Base-by-base conservation (phyloP, 2,329 filamentous ascomycete genomes). In the Ophiostoma pallidulum region DNA sequence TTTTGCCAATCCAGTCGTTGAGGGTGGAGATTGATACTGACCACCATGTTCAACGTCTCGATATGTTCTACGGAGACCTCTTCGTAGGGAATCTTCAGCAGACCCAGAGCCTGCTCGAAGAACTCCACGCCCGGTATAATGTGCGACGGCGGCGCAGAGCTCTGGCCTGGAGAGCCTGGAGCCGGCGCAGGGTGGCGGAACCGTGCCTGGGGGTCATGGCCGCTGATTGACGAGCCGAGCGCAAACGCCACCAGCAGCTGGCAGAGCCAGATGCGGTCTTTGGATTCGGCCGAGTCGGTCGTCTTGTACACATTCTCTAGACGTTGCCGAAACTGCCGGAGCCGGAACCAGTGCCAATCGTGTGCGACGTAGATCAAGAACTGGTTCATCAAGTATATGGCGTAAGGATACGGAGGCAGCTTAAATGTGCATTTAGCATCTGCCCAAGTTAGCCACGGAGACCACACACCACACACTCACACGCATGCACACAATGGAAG, bases 391-490 rank as follows among this genome's bases (percentile, higher is more conserved):
- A 49, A 22, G 18, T 41, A 31, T 9, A 49, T 28, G 13, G 41
- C 40, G 31, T 45, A 45, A 3, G 36, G 47, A 19, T 45, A 45
- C 3, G 47, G 47, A 3, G 47, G 41, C 4, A 49, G 29, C 22
- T 45, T 40, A 35, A 49, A 49, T 20, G 41, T 49, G 22, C 47
- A 49, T 41, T 49, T 49, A n/a, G 41, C 41, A 9, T 49, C 47
- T 49, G 31, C 8, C 2, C 8, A 19, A 8, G 24, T 38, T 4
- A 31, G 16, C 19, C 26, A 9, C 16, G 4, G 13, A 4, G 12
- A 22, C 9, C 2, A 35, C 14, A 20, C 18, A 6, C 9, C 10
- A 12, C 18, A 41, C 4, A 16, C 7, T 13, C 4, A 7, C 4
- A n/a, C 8, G 36, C 41, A 3, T 36, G 45, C 47, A 41, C 2